Conservation (phyloP, 2,329 filamentous ascomycete genomes). For the Cercospora sp. region DNA sequence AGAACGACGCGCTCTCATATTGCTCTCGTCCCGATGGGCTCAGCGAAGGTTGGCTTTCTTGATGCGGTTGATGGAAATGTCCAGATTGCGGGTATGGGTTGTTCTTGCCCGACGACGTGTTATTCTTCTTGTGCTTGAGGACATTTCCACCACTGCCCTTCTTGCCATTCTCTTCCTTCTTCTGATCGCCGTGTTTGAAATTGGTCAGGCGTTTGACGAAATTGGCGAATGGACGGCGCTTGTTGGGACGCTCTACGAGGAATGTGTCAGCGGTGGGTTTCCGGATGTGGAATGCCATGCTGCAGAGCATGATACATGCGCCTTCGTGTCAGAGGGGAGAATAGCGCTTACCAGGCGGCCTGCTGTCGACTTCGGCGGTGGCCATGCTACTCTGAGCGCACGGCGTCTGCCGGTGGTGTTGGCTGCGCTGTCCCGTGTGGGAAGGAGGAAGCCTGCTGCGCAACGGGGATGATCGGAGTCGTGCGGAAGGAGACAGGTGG, state of each 20-base stretch:
- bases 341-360: constrained; percentile 44
- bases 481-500: background rate
- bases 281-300: background rate
- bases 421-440: background rate
- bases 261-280: constrained; percentile 29
- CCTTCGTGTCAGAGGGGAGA: background rate
- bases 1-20: constrained; percentile 49
- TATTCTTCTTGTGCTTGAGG: constrained; percentile 31
- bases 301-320: constrained; percentile 1
- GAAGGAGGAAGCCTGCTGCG: background rate
- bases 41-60: constrained; percentile 37
- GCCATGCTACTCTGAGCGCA: constrained; percentile 40
- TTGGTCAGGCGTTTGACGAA: constrained; percentile 94
- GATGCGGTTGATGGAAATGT: constrained; percentile 57
- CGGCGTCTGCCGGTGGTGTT: background rate
- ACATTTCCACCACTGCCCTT: constrained; percentile 21
- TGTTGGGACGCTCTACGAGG: constrained; percentile 66
- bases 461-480: background rate
- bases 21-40: constrained; percentile 21
- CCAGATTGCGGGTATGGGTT: constrained; percentile 90
- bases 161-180: constrained; percentile 44
- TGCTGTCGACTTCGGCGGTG: constrained; percentile 46
- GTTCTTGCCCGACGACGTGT: constrained; percentile 59
- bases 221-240: constrained; percentile 82
- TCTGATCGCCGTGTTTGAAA: constrained; percentile 68